Percentiles rank a stretch among this genome's conserved stretches.
phyloP scores from a whole-genome alignment of 148 eudicot species.

The Spergularia bocconei region DNA sequence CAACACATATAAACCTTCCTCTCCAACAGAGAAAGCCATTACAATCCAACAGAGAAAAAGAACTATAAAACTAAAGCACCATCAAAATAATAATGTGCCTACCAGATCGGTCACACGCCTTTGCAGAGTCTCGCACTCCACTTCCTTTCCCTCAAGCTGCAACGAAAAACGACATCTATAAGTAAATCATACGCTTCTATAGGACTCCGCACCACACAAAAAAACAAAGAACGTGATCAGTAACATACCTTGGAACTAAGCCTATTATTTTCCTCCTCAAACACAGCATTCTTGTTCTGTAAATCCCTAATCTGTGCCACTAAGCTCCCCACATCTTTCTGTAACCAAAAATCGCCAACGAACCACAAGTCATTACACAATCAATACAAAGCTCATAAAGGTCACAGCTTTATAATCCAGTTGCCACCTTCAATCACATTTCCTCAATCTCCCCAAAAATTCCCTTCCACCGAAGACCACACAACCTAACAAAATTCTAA shows the following conservation, averaged over 20 bases:
- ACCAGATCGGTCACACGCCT: slow-evolving; percentile 81
- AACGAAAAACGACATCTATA: slow-evolving; percentile 10
- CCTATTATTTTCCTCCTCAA: slow-evolving; percentile 67
- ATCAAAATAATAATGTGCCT: slow-evolving; percentile 15
- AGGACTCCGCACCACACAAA: background rate
- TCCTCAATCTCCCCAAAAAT: background rate
- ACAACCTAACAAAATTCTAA: slow-evolving; percentile 23
- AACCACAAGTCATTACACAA: background rate
- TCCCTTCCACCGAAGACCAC: background rate
- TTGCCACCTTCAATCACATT: background rate
- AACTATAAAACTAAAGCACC: background rate
- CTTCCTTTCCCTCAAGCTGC: slow-evolving; percentile 66
- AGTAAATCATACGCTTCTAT: background rate
- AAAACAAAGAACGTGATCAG: background rate
- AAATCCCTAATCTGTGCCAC: slow-evolving; percentile 81
- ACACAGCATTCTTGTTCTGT: slow-evolving; percentile 57
- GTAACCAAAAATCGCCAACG: slow-evolving; percentile 13
- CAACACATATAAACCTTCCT: background rate
- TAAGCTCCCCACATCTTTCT: slow-evolving; percentile 80
- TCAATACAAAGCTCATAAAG: slow-evolving; percentile 1
- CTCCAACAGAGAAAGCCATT: background rate
- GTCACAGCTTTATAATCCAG: background rate
- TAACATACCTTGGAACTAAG: slow-evolving; percentile 54
- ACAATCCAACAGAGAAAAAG: background rate
- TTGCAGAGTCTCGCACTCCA: slow-evolving; percentile 54